Base-by-base conservation (phyloP, 441 rosid genomes). In the Mallotus repandus region DNA sequence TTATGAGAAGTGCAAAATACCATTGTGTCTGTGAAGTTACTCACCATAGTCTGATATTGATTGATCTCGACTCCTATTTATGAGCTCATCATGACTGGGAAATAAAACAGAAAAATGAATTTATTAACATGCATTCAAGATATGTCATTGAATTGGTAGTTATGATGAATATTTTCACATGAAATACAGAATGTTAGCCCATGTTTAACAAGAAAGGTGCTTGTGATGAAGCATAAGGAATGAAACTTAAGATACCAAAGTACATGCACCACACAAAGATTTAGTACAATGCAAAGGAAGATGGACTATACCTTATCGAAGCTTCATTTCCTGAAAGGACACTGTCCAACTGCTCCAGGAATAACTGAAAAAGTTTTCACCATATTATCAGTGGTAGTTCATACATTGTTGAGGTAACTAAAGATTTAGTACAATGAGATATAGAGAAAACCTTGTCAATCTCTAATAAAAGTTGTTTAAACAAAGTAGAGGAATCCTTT, bases 31-130 rank as follows among this genome's bases (percentile, higher is more conserved):
- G 45, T 49, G 70, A 70, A 77, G 71, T 58, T 65, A 76, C 96
- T 85, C 82, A 96, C 97, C 87, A 79, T 93, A 93, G 81, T 96
- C 96, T 12, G 99, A 96, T 79, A 90, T 84, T 8, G 94, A 88
- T 81, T 88, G 96, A 82, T 96, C 97, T 78, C 91, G 87, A 78
- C 99, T 86, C 81, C 94, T 90, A 78, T 70, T 84, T 69, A 88
- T 71, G 72, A 96, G 94, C 71, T 93, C 98, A 66, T 89, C 88
- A 1, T 82, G 88, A 83, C 99, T 96, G 87, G 29, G 49, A 69
- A 63, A 19, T 54, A 73, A 74, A 59, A 76, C 55, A 22, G 12
- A 53, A 3, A 49, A 25, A 43, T 15, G 63, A 29, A 29, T 69
- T 69, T 43, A 43, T 68, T 54, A 16, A 4, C 63, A 66, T 41